Conservation (phyloP, 1,284 basidiomycete species). For the Cryptococcus amylolentus region DNA sequence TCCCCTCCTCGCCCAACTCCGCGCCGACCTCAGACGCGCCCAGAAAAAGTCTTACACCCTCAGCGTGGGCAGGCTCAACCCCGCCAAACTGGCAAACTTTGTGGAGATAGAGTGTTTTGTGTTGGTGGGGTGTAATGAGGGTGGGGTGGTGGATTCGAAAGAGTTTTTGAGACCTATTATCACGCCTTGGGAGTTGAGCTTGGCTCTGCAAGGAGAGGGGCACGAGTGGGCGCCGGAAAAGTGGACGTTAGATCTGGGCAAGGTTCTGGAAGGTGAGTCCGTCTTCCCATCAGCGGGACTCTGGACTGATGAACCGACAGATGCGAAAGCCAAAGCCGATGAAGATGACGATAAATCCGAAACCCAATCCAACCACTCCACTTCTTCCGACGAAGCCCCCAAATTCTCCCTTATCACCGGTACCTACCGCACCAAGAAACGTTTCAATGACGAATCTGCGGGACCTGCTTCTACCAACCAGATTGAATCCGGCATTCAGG, state of each 20-base stretch:
- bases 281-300: constrained; percentile 7
- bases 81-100: constrained; percentile 93
- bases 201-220: constrained; percentile 74
- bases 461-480: constrained; percentile 5
- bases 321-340: constrained; percentile 5
- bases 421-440: constrained; percentile 64
- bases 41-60: constrained; percentile 91
- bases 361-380: background rate
- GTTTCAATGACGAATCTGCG: constrained; percentile 11
- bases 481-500: constrained; percentile 16
- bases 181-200: constrained; percentile 86
- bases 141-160: constrained; percentile 82
- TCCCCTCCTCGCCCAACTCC: constrained; percentile 72
- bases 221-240: constrained; percentile 61
- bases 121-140: constrained; percentile 90
- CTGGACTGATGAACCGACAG: background rate
- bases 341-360: constrained; percentile 3
- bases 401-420: constrained; percentile 85
- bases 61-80: constrained; percentile 91
- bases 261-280: constrained; percentile 32
- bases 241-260: constrained; percentile 56
- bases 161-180: constrained; percentile 89
- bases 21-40: constrained; percentile 60
- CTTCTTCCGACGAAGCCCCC: constrained; percentile 58
- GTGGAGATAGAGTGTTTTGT: constrained; percentile 96